Percentiles rank a stretch among this genome's conserved stretches.
Evolutionary conservation across 306 rosid genomes (phyloP).

Genomic region (Carpinus viminea): DNA sequence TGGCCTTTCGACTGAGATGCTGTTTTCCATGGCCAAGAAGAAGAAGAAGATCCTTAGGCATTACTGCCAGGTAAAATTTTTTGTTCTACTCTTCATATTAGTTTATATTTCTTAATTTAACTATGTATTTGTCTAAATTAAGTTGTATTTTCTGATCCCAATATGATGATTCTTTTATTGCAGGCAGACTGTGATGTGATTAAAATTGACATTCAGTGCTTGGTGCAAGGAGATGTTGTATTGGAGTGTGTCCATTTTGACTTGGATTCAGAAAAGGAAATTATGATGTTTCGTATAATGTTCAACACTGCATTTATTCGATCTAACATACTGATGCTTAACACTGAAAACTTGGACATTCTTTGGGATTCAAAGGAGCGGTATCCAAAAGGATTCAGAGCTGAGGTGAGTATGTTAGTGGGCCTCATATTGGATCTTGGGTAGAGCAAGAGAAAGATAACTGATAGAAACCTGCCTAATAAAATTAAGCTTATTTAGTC

Average conservation of each 20-base stretch:
- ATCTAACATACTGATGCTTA: slow-evolving; percentile 85
- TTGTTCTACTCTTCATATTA: slow-evolving; percentile 1
- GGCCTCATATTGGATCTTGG: slow-evolving; percentile 19
- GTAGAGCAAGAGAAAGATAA: not conserved
- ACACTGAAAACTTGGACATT: slow-evolving; percentile 84
- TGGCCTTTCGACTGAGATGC: slow-evolving; percentile 87
- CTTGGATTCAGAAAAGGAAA: slow-evolving; percentile 87
- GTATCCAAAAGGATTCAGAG: slow-evolving; percentile 85
- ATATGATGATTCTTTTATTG: slow-evolving; percentile 36
- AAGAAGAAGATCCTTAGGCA: slow-evolving; percentile 66
- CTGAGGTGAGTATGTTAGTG: slow-evolving; percentile 65
- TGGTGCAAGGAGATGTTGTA: slow-evolving; percentile 99
- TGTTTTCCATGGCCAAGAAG: slow-evolving; percentile 87
- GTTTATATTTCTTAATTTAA: slow-evolving; percentile 16
- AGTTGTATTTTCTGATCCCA: slow-evolving; percentile 23
- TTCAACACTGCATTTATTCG: slow-evolving; percentile 94
- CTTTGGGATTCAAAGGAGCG: slow-evolving; percentile 95
- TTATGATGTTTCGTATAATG: slow-evolving; percentile 97
- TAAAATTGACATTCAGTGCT: slow-evolving; percentile 91
- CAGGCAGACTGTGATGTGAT: slow-evolving; percentile 97
- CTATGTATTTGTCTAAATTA: not conserved
- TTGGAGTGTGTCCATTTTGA: slow-evolving; percentile 96
- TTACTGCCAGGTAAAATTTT: slow-evolving; percentile 63
- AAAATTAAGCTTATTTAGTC: not conserved
- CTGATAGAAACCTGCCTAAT: not conserved